Percentiles rank a stretch among this genome's conserved stretches.
phyloP scores from a whole-genome alignment of 1,284 basidiomycete species.

The Pisolithus thermaeus region DNA sequence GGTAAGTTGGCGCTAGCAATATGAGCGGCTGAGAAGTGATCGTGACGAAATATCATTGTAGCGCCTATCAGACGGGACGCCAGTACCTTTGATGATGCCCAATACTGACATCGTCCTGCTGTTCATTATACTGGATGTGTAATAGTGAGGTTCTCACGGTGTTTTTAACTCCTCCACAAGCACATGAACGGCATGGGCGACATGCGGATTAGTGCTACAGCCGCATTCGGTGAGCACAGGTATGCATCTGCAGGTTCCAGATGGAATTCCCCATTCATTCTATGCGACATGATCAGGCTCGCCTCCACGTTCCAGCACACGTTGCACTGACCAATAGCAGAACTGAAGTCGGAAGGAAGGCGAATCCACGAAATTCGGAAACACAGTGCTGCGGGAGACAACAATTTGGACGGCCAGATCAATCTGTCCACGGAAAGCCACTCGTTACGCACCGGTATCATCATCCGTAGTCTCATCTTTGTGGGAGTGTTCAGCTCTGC shows the following conservation, averaged over 20 bases:
- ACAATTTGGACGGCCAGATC: background rate
- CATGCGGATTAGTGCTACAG: background rate
- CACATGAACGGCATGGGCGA: slow-evolving; percentile 6
- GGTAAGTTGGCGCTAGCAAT: slow-evolving; percentile 1
- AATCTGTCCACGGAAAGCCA: background rate
- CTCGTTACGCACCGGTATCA: no score
- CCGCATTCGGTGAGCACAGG: background rate
- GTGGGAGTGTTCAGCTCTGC: no score
- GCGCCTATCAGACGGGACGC: background rate
- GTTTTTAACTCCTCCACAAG: slow-evolving; percentile 56
- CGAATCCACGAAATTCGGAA: slow-evolving; percentile 48
- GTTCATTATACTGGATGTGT: slow-evolving; percentile 36
- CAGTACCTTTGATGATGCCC: slow-evolving; percentile 41
- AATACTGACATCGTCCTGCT: slow-evolving; percentile 90
- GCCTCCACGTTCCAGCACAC: slow-evolving; percentile 60
- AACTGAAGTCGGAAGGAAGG: slow-evolving; percentile 51
- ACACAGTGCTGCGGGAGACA: slow-evolving; percentile 47
- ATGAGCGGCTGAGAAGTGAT: background rate
- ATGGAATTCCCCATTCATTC: slow-evolving; percentile 51
- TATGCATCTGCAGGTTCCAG: background rate
- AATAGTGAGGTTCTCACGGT: slow-evolving; percentile 43
- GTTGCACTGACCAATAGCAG: slow-evolving; percentile 62
- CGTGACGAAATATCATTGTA: background rate
- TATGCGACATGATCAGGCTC: no score
- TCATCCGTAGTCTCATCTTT: no score